A percentile compares a stretch with the other conserved stretches of the same genome.
Evolutionary conservation across 2,329 filamentous ascomycete genomes (phyloP).

Genomic region (Sclerotinia sclerotiorum): DNA sequence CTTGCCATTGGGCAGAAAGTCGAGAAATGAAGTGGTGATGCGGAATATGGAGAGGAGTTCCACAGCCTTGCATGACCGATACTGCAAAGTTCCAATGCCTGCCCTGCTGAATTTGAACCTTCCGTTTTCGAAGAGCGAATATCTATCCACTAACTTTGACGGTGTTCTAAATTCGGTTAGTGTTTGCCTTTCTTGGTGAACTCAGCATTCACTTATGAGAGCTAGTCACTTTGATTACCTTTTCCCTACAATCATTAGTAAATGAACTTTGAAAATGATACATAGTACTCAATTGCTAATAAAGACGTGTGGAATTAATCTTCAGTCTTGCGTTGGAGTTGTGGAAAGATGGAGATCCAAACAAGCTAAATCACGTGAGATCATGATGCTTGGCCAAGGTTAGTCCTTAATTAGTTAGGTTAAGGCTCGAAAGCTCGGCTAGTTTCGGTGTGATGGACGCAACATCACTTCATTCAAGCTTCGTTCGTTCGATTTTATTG

Average conservation of each 20-base stretch:
- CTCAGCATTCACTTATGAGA: background rate
- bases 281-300: background rate
- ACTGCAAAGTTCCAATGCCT: background rate
- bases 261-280: background rate
- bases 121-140: background rate
- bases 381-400: no score
- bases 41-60: background rate
- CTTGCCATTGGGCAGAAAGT: background rate
- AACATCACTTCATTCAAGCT: conserved; percentile 15
- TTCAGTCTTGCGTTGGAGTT: background rate
- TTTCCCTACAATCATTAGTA: background rate
- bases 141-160: background rate
- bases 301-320: background rate
- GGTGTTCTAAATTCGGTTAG: conserved; percentile 1
- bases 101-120: background rate
- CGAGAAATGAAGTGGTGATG: background rate
- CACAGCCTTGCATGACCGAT: background rate
- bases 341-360: background rate
- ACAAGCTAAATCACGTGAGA: background rate
- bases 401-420: background rate
- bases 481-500: background rate
- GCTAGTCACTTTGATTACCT: background rate
- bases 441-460: background rate
- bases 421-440: conserved; percentile 1
- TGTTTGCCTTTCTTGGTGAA: conserved; percentile 6